Evolutionary conservation across 2,329 filamentous ascomycete species (phyloP).

Genomic region (Aspergillus hiratsukae): DNA sequence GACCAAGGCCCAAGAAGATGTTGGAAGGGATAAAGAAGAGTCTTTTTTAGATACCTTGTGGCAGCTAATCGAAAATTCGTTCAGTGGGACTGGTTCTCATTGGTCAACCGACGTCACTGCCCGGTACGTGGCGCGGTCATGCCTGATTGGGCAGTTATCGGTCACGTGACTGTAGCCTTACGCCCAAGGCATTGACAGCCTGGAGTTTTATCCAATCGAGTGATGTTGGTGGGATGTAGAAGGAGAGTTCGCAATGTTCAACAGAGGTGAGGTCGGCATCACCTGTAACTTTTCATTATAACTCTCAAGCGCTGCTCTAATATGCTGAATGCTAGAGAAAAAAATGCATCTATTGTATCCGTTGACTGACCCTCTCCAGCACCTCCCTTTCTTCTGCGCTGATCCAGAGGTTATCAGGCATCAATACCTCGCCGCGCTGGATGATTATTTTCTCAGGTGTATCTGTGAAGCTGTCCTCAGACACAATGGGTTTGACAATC

Average conservation of each 20-base stretch:
- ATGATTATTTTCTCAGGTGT: constrained; percentile 27
- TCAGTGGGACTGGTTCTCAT: constrained; percentile 22
- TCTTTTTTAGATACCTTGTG: neutral
- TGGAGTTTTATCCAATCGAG: neutral
- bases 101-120: constrained; percentile 26
- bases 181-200: constrained; percentile 3
- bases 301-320: neutral
- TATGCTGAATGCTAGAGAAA: neutral
- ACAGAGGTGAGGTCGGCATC: neutral
- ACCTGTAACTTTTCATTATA: neutral
- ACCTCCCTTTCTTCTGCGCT: constrained; percentile 29
- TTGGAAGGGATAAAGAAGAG: constrained; percentile 6
- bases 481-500: constrained; percentile 14
- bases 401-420: constrained; percentile 33
- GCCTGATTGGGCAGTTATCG: constrained; percentile 14
- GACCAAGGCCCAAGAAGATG: constrained; percentile 4
- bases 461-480: constrained; percentile 21
- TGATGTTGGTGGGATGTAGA: neutral
- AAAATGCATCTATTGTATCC: constrained; percentile 21
- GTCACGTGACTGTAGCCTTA: constrained; percentile 16
- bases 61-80: constrained; percentile 20
- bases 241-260: no score
- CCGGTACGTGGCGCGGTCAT: constrained; percentile 17
- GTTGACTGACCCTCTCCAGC: constrained; percentile 30
- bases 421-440: constrained; percentile 23